phyloP scores from a whole-genome alignment of 768 basidiomycete genomes.

The Naganishia vishniacii region DNA sequence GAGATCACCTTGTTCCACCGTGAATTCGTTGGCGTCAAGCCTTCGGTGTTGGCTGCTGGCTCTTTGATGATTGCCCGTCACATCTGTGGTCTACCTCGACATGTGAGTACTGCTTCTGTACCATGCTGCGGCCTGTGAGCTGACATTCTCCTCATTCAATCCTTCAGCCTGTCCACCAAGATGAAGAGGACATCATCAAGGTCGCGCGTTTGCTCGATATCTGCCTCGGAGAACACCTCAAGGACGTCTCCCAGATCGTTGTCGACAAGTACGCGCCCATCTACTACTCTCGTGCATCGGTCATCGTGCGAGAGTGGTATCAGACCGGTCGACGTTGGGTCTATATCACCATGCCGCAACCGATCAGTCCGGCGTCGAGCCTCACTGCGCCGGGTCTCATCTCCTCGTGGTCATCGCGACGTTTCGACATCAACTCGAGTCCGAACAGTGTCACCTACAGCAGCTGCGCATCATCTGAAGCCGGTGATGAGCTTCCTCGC shows the following conservation, averaged over 20 bases:
- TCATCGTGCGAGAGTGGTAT: conserved; percentile 87
- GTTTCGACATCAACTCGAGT: conserved; percentile 38
- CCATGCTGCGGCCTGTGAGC: too few species aligned
- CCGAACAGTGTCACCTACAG: conserved; percentile 39
- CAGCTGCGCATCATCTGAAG: conserved; percentile 43
- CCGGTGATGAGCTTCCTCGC: conserved; percentile 39
- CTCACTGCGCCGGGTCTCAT: conserved; percentile 41
- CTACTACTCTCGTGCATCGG: conserved; percentile 93
- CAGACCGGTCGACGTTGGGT: conserved; percentile 60
- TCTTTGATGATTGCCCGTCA: conserved; percentile 81
- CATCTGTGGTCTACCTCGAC: conserved; percentile 73
- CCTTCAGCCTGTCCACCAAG: conserved; percentile 31
- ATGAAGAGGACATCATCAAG: conserved; percentile 77
- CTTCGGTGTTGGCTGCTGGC: conserved; percentile 83
- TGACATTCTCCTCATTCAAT: not conserved
- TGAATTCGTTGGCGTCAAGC: conserved; percentile 79
- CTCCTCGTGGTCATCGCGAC: conserved; percentile 42
- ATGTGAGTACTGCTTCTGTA: conserved; percentile 46
- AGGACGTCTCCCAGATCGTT: conserved; percentile 88
- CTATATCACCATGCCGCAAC: conserved; percentile 38
- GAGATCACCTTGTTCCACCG: conserved; percentile 97
- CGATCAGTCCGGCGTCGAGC: conserved; percentile 37
- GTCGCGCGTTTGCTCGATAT: conserved; percentile 80
- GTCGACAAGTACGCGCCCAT: conserved; percentile 97
- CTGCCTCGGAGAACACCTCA: conserved; percentile 78